A percentile compares a stretch with the other conserved stretches of the same genome.
phyloP scores from a whole-genome alignment of 768 basidiomycete genomes.

The Mycena galopus region DNA sequence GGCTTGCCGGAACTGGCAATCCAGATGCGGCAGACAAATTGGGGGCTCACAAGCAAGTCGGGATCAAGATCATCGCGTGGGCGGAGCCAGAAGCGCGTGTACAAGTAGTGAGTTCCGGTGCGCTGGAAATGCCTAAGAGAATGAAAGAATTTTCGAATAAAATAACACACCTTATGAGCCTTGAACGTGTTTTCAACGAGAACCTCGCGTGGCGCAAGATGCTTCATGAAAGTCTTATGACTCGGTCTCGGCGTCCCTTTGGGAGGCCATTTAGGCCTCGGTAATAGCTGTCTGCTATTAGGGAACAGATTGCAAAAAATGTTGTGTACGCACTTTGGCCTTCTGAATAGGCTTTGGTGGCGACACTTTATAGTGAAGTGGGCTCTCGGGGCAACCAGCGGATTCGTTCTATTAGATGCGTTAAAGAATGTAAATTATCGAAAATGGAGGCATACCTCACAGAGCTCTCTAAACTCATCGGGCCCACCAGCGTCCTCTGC shows the following conservation, averaged over 20 bases:
- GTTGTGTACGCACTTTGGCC: no score
- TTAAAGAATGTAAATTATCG: background rate
- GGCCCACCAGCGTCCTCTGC: background rate
- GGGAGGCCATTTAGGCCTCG: background rate
- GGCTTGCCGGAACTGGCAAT: background rate
- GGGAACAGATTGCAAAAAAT: no score
- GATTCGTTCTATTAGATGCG: background rate
- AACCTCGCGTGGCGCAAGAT: background rate
- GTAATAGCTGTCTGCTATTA: background rate
- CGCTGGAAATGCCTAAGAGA: background rate
- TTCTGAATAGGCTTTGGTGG: no score
- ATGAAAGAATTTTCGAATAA: background rate
- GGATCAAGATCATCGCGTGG: background rate
- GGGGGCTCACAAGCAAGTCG: background rate
- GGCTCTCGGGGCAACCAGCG: background rate
- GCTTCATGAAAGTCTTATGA: background rate
- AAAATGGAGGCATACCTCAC: background rate
- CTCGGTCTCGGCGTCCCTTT: background rate
- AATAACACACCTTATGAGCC: background rate
- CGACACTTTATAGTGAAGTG: background rate
- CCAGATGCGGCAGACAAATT: background rate
- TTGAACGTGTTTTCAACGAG: conserved; percentile 6
- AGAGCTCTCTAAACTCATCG: background rate
- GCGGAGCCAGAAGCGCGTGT: background rate
- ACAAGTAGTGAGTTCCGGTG: background rate